Evolutionary conservation across 1,284 basidiomycete genomes (phyloP), one percentile per base, ranked within the genome.

Genomic region (Sporisorium graminicola): DNA sequence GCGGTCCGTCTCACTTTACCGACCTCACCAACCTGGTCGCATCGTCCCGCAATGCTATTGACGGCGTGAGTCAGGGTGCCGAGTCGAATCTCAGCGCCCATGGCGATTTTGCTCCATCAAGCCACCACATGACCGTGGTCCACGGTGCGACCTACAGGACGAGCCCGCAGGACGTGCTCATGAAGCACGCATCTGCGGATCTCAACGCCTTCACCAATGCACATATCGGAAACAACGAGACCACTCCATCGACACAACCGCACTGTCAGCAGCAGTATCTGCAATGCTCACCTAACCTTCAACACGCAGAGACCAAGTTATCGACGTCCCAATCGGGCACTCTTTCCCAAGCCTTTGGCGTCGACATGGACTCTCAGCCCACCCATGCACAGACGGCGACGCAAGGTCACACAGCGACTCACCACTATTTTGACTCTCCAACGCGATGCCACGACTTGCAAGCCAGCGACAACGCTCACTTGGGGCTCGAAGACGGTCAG

Each of bases 11-110:
- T 18, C 72, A 69, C n/a, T 61, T 74, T 40, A 54, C 55, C 51
- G 72, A 74, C 57, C 58, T 74, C 20, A 74, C 72, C 37, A 74
- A 74, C 35, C 26, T 67, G 2, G 51, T 42, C 3, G 51, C 35
- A 12, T 57, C 65, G 10, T 53, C 59, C 2, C 56, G 70, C 20
- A 53, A 62, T 35, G 29, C 35, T 8, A 18, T 44, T 9, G 27
- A 27, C 24, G 47, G 44, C n/a, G 26, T 18, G 24, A 24, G 50
- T 10, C 33, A 40, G 18, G 43, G n/a, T 16, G 5, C 18, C 1
- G 53, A 16, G 0, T 26, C 62, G 13, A 31, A 4, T 13, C 52
- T 56, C 37, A 42, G 33, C n/a, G n/a, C 49, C n/a, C 33, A 57
- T 16, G 35, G 46, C 18, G 54, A 20, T 31, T 26, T 53, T 27